A percentile compares a stretch with the other conserved stretches of the same genome.
Conservation (phyloP, 2,329 filamentous ascomycete species). For the Penicillium rolfsii region DNA sequence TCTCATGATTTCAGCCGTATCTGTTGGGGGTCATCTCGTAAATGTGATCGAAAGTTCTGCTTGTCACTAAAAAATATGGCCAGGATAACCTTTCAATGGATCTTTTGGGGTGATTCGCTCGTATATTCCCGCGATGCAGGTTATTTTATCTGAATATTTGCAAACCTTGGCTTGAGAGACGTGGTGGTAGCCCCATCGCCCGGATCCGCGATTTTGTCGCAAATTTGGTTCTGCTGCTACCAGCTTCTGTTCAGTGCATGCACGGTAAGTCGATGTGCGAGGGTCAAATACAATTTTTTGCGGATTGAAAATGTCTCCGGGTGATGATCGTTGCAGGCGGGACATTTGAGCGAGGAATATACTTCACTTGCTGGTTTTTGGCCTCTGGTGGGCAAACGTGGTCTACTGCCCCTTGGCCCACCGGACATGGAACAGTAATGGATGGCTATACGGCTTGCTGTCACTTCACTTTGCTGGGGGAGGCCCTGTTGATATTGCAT, state of each 20-base stretch:
- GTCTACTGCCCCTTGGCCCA: slow-evolving; percentile 75
- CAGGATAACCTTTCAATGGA: slow-evolving; percentile 56
- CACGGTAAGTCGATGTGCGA: slow-evolving; percentile 34
- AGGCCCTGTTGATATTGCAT: slow-evolving; percentile 74
- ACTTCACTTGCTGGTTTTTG: slow-evolving; percentile 67
- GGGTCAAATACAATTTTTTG: background rate
- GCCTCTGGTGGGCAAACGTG: slow-evolving; percentile 71
- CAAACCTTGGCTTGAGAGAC: slow-evolving; percentile 64
- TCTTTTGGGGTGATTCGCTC: slow-evolving; percentile 68
- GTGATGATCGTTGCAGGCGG: slow-evolving; percentile 69
- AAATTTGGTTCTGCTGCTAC: slow-evolving; percentile 69
- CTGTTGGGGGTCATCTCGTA: slow-evolving; percentile 18
- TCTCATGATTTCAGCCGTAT: slow-evolving; percentile 61
- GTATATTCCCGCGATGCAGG: slow-evolving; percentile 64
- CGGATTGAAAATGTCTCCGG: slow-evolving; percentile 45
- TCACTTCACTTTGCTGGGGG: slow-evolving; percentile 76
- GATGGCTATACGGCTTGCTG: slow-evolving; percentile 70
- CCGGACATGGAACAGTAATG: slow-evolving; percentile 76
- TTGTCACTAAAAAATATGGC: background rate
- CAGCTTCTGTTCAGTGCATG: slow-evolving; percentile 64
- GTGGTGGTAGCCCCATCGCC: slow-evolving; percentile 64
- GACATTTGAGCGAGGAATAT: slow-evolving; percentile 67
- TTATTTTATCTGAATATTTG: slow-evolving; percentile 65
- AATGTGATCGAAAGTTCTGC: background rate
- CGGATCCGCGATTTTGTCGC: slow-evolving; percentile 60